Conservation (phyloP, 768 basidiomycete species). For the Lactifluus piperatus region DNA sequence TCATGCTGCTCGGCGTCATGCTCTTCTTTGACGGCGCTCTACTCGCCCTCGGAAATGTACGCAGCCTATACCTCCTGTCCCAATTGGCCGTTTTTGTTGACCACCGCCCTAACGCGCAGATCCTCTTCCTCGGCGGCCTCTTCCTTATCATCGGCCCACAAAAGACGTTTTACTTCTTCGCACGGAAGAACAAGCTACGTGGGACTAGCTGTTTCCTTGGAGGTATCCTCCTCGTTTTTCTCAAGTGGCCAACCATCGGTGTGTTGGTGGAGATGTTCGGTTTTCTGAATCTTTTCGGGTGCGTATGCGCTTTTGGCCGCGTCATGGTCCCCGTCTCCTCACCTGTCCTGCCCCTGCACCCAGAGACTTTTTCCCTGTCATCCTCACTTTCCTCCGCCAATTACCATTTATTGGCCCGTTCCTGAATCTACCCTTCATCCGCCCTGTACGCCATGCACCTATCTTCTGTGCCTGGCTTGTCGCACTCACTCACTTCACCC, state of each 20-base stretch:
- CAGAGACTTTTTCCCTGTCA: constrained; percentile 99
- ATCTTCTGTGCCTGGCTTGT: background rate
- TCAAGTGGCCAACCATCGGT: constrained; percentile 92
- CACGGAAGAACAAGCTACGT: constrained; percentile 87
- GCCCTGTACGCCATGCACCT: constrained; percentile 46
- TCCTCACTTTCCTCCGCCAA: constrained; percentile 93
- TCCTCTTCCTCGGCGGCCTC: constrained; percentile 89
- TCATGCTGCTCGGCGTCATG: constrained; percentile 95
- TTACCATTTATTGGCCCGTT: constrained; percentile 85
- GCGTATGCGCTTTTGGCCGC: background rate
- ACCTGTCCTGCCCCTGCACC: background rate
- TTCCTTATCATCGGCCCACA: constrained; percentile 95
- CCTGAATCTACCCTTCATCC: constrained; percentile 80
- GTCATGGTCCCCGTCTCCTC: constrained; percentile 19
- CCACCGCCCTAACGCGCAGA: constrained; percentile 36
- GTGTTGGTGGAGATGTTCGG: constrained; percentile 93
- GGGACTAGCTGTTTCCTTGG: constrained; percentile 80
- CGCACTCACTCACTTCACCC: background rate
- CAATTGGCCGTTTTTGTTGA: background rate
- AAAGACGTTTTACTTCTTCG: constrained; percentile 98
- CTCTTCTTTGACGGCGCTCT: constrained; percentile 95
- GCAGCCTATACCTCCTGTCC: constrained; percentile 21
- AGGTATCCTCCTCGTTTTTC: constrained; percentile 86
- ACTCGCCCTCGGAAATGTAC: constrained; percentile 92
- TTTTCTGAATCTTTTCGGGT: constrained; percentile 37